A percentile compares a stretch with the other conserved stretches of the same genome.
phyloP scores from a whole-genome alignment of 2,329 filamentous ascomycete genomes.

The Didymella glomerata region DNA sequence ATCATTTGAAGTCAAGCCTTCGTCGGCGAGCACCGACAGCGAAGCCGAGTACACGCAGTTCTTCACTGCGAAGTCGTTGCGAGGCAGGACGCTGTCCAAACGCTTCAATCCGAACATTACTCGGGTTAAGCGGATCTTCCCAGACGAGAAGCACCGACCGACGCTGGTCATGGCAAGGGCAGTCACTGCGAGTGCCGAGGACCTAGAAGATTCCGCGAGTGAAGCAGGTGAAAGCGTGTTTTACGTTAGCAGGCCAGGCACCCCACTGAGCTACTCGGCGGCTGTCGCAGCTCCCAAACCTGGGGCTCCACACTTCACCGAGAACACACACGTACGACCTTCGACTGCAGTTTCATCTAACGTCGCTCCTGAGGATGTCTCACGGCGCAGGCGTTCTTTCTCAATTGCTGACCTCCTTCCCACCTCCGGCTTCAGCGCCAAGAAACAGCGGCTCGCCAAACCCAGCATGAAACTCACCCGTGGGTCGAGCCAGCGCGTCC shows the following conservation, averaged over 20 bases:
- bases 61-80: slow-evolving; percentile 49
- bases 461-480: slow-evolving; percentile 35
- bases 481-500: slow-evolving; percentile 43
- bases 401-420: slow-evolving; percentile 58
- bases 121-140: slow-evolving; percentile 55
- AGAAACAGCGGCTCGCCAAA: slow-evolving; percentile 45
- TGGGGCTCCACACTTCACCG: slow-evolving; percentile 24
- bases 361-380: slow-evolving; percentile 35
- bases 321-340: slow-evolving; percentile 19
- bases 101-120: slow-evolving; percentile 52
- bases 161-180: slow-evolving; percentile 59
- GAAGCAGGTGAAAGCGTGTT: slow-evolving; percentile 52
- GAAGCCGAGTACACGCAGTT: slow-evolving; percentile 49
- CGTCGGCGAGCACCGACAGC: slow-evolving; percentile 33
- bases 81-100: slow-evolving; percentile 51
- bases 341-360: slow-evolving; percentile 29
- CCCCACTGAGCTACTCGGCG: slow-evolving; percentile 47
- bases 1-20: slow-evolving; percentile 30
- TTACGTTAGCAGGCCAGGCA: slow-evolving; percentile 51
- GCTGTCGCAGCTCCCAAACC: slow-evolving; percentile 37
- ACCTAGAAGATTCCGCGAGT: slow-evolving; percentile 49
- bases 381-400: slow-evolving; percentile 58
- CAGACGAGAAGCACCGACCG: slow-evolving; percentile 55
- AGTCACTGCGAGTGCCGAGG: slow-evolving; percentile 44
- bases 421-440: slow-evolving; percentile 50